Evolutionary conservation across 257 asterid genomes (phyloP).

Genomic region (Solanum neorickii): DNA sequence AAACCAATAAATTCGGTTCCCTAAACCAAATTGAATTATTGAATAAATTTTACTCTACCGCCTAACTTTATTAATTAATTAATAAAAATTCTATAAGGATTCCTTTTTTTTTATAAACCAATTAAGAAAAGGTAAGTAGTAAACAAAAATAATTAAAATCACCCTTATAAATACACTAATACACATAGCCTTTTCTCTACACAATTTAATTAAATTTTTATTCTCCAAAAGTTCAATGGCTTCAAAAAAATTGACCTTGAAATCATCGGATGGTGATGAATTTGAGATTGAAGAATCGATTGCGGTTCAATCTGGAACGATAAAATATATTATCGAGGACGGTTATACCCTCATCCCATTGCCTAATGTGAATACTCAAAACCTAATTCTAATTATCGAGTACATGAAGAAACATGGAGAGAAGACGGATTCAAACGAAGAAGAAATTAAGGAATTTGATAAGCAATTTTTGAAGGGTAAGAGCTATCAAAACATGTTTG

Average conservation of each 20-base stretch:
- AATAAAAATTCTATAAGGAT: too few species aligned
- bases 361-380: neutral
- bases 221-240: neutral
- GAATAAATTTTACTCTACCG: neutral
- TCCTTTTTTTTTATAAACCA: neutral
- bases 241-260: neutral
- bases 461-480: neutral
- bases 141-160: neutral
- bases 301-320: neutral
- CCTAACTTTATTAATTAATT: neutral
- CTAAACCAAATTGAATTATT: neutral
- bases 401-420: constrained; percentile 1
- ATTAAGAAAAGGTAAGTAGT: neutral
- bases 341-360: neutral
- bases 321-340: constrained; percentile 5
- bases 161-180: neutral
- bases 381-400: neutral
- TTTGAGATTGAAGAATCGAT: neutral
- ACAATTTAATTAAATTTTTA: neutral
- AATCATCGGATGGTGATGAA: neutral
- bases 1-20: too few species aligned
- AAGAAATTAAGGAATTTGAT: neutral
- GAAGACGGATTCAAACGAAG: neutral
- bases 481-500: neutral
- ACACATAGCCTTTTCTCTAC: neutral